Conservation (phyloP, 2,329 filamentous ascomycete genomes). For the Talaromyces sp. region DNA sequence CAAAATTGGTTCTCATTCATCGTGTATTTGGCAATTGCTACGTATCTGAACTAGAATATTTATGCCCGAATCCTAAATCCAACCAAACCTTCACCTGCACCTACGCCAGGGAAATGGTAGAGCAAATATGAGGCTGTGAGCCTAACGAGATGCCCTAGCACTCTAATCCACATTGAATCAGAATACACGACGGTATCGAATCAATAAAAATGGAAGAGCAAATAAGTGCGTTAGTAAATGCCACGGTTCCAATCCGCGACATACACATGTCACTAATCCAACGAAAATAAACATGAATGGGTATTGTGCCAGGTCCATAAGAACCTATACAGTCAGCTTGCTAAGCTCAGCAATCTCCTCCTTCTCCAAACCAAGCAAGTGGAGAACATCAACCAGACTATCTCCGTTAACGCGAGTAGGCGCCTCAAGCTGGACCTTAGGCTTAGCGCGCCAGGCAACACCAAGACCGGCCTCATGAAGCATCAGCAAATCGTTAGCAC, state of each 20-base stretch:
- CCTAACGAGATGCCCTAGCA: no score
- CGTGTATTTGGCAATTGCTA: conserved; percentile 1
- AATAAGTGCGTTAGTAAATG: background rate
- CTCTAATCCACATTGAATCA: no score
- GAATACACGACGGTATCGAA: no score
- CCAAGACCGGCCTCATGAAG: conserved; percentile 64
- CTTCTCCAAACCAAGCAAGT: conserved; percentile 58
- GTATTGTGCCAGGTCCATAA: conserved; percentile 8
- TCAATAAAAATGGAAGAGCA: background rate
- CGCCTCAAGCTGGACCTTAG: conserved; percentile 64
- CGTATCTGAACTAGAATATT: conserved; percentile 1
- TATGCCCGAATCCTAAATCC: conserved; percentile 2
- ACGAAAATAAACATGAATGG: conserved; percentile 7
- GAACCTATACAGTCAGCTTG: conserved; percentile 16
- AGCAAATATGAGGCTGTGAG: no score
- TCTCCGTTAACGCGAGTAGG: conserved; percentile 62
- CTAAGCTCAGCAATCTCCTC: conserved; percentile 53
- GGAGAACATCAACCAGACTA: conserved; percentile 60
- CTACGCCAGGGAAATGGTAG: background rate
- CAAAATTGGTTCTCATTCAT: background rate
- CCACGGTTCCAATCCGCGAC: no score
- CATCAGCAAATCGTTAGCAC: conserved; percentile 68
- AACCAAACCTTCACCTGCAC: conserved; percentile 3
- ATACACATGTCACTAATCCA: background rate
- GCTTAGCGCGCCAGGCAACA: conserved; percentile 67